Percentiles rank a stretch among this genome's conserved stretches.
phyloP scores from a whole-genome alignment of 306 rosid species.

The Potentilla sterilis region DNA sequence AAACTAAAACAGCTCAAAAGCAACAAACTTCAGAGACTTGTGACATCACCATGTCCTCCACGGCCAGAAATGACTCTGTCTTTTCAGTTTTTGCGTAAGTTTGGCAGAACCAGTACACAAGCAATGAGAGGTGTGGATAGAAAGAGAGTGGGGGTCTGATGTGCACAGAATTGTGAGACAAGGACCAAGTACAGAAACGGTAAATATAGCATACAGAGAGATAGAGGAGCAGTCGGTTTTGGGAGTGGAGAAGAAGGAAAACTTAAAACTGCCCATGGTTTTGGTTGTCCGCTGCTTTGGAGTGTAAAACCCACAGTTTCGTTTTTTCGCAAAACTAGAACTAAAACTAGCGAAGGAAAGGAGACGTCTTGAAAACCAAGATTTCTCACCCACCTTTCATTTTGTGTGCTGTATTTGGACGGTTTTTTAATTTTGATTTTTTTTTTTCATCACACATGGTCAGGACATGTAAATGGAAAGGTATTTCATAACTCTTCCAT shows the following conservation, averaged over 20 bases:
- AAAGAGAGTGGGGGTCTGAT: background rate
- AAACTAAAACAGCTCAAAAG: slow-evolving; percentile 16
- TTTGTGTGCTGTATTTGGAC: background rate
- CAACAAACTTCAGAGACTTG: slow-evolving; percentile 1
- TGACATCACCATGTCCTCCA: slow-evolving; percentile 11
- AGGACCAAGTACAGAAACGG: slow-evolving; percentile 7
- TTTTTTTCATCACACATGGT: background rate
- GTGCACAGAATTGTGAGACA: slow-evolving; percentile 6
- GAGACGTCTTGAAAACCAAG: background rate
- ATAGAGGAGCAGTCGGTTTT: slow-evolving; percentile 54
- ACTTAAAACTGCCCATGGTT: slow-evolving; percentile 80
- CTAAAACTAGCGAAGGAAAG: background rate
- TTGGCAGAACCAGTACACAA: slow-evolving; percentile 8
- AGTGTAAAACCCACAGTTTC: slow-evolving; percentile 37
- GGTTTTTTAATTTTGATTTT: background rate
- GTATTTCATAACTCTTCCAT: background rate
- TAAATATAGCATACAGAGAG: slow-evolving; percentile 29
- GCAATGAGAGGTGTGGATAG: background rate
- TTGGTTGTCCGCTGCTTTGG: slow-evolving; percentile 26
- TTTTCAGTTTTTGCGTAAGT: background rate
- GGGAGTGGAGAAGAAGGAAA: slow-evolving; percentile 31
- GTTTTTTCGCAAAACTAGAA: slow-evolving; percentile 8
- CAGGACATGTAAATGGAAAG: background rate
- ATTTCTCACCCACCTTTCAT: background rate
- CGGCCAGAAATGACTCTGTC: background rate